These are phyloP conservation scores for Omphalea diandra DNA, from an alignment of 441 rosid genomes.

Conservation along the genomic window DNA sequence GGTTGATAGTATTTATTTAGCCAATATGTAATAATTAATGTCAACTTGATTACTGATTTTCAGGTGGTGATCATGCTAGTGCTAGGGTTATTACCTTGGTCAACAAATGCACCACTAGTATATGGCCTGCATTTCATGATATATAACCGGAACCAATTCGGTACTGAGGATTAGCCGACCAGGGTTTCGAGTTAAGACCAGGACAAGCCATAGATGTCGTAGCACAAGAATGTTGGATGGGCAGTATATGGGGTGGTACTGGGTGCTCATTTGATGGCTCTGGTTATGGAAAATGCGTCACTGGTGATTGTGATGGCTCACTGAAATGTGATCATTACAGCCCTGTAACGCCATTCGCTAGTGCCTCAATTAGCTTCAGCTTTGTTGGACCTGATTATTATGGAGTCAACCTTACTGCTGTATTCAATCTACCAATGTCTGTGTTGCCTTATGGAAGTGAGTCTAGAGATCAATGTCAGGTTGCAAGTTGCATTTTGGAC, in stretches of 20 bases:
- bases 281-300: not conserved
- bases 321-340: not conserved
- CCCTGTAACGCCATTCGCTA: no score
- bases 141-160: no score
- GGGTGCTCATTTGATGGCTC: slow-evolving; percentile 2
- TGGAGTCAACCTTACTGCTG: not conserved
- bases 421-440: not conserved
- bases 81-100: not conserved
- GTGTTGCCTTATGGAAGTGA: not conserved
- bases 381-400: not conserved
- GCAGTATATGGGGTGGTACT: not conserved
- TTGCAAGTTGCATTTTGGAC: not conserved
- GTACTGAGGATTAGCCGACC: no score
- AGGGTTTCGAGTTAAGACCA: not conserved
- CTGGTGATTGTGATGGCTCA: not conserved
- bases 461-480: not conserved
- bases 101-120: not conserved
- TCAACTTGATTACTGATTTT: no score
- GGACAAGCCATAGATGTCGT: not conserved
- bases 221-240: not conserved
- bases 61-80: no score
- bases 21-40: no score
- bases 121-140: slow-evolving; percentile 12
- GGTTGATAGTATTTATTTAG: no score
- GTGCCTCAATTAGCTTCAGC: no score